Conservation (phyloP, 495 filamentous ascomycete genomes). For the Hyaloscypha bicolor region DNA sequence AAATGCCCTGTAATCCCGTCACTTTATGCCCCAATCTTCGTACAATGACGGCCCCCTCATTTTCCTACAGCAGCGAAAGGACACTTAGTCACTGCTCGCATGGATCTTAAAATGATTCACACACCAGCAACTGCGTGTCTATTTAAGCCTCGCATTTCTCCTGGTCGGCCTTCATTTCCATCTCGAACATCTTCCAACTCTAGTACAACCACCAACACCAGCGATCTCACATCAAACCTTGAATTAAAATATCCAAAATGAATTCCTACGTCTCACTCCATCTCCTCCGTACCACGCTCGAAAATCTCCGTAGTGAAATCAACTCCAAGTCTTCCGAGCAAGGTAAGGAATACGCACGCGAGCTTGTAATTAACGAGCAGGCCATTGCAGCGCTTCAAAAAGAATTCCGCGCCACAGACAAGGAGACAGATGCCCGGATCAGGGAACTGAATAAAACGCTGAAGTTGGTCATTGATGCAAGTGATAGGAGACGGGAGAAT, state of each 20-base stretch:
- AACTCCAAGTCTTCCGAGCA: background rate
- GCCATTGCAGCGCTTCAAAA: background rate
- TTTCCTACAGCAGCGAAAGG: too few species aligned
- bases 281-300: background rate
- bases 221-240: too few species aligned
- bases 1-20: too few species aligned
- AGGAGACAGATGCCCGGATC: background rate
- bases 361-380: background rate
- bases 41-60: too few species aligned
- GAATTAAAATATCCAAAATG: background rate
- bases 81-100: too few species aligned
- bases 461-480: background rate
- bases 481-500: background rate
- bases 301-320: background rate
- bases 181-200: too few species aligned
- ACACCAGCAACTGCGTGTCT: too few species aligned
- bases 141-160: too few species aligned
- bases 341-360: background rate
- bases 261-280: background rate
- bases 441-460: background rate
- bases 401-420: background rate
- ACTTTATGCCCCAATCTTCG: too few species aligned
- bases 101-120: too few species aligned
- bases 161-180: too few species aligned
- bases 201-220: too few species aligned